Evolutionary conservation across 495 filamentous ascomycete species (phyloP).

Genomic region (Venustampulla echinocandica): DNA sequence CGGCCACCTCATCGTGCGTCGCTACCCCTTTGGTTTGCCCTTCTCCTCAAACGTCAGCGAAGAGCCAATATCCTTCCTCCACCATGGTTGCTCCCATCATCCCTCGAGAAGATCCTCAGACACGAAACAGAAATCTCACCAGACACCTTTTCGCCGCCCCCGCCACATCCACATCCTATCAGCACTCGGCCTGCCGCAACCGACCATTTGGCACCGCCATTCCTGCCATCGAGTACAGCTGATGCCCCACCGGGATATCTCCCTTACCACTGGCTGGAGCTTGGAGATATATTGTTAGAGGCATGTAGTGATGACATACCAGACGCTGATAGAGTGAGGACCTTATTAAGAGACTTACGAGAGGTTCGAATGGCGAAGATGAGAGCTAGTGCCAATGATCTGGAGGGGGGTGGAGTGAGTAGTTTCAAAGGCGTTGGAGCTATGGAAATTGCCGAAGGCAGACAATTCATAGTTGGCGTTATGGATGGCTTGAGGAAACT

Average conservation of each 20-base stretch:
- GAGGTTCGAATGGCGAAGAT: conserved; percentile 89
- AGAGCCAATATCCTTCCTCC: conserved; percentile 91
- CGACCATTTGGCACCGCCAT: conserved; percentile 44
- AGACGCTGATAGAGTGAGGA: conserved; percentile 62
- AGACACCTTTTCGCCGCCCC: conserved; percentile 63
- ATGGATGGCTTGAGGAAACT: conserved; percentile 76
- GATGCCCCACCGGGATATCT: conserved; percentile 55
- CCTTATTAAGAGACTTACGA: conserved; percentile 69
- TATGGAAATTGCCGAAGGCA: conserved; percentile 82
- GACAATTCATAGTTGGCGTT: conserved; percentile 75
- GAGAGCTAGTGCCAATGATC: conserved; percentile 56
- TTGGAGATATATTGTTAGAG: conserved; percentile 75
- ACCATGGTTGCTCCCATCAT: conserved; percentile 69
- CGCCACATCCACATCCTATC: conserved; percentile 44
- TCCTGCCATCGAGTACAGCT: conserved; percentile 50
- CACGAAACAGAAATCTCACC: conserved; percentile 61
- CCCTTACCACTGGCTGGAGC: conserved; percentile 90
- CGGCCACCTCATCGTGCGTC: conserved; percentile 71
- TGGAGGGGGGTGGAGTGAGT: conserved; percentile 67
- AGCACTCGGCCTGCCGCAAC: conserved; percentile 6
- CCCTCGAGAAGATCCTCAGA: conserved; percentile 66
- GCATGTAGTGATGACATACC: conserved; percentile 79
- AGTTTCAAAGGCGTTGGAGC: conserved; percentile 77
- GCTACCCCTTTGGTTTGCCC: conserved; percentile 92
- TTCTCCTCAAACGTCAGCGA: conserved; percentile 89